Evolutionary conservation across 495 filamentous ascomycete species (phyloP), one percentile per base, ranked within the genome.

Genomic region (Xylaria bambusicola): DNA sequence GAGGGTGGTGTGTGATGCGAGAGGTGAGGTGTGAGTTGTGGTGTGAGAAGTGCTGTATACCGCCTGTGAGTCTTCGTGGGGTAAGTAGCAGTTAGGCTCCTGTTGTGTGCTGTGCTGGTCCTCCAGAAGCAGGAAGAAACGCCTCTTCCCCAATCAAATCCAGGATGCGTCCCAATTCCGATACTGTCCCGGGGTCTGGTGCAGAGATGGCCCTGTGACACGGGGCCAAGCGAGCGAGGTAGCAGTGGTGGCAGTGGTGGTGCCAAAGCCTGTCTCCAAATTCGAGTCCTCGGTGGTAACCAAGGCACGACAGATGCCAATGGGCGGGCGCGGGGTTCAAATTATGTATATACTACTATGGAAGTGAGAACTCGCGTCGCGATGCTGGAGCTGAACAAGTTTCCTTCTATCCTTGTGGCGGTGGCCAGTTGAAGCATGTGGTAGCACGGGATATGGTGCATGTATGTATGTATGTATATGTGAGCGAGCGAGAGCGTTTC

Each of bases 31-130:
- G 24, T 29, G 31, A 24, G 35, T 6, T 33, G 29, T 33, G 29
- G 29, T 33, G 29, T 10, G 10, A 33, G 29, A 33, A 33, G 33
- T 40, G 51, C n/a, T 57, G 66, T 54, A 64, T 58, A 52, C 44
- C 40, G 52, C 54, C 52, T 66, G 65, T 61, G 66, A 64, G 68
- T 62, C 60, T 65, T 66, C 66, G 63, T 68, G 66, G 66, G 66
- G 68, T 71, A 44, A 62, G 67, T 52, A 38, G 47, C 18, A 68
- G 59, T 68, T 63, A 59, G 68, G 66, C 66, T 71, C 24, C 49
- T 58, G 56, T 66, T 53, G 61, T 53, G 61, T 61, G 63, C 49
- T 60, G 63, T 62, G 52, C 56, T 59, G 47, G 47, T 52, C 18
- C 55, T 58, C 53, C 35, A 52, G 53, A 27, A 55, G 31, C 51